phyloP scores from a whole-genome alignment of 2,329 filamentous ascomycete species.

The Aspergillus ustus region DNA sequence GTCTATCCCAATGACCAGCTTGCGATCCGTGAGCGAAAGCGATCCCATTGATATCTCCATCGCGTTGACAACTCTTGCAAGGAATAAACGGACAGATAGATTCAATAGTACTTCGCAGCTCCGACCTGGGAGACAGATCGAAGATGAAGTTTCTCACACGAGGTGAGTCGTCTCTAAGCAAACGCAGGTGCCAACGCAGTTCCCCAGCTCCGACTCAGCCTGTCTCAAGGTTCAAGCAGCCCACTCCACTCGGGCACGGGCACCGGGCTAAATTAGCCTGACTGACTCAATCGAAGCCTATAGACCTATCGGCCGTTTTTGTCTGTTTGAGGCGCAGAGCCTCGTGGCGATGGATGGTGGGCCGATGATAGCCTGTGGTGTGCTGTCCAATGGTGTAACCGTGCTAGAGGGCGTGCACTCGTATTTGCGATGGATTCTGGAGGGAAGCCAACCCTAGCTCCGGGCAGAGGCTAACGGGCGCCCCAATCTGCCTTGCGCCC shows the following conservation, averaged over 20 bases:
- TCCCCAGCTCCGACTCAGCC: background rate
- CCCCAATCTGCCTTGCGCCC: constrained; percentile 8
- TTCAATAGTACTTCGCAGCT: background rate
- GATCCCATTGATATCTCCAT: constrained; percentile 11
- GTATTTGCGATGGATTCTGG: background rate
- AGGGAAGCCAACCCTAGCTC: background rate
- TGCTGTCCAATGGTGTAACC: background rate
- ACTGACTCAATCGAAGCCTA: background rate
- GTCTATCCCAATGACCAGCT: constrained; percentile 16
- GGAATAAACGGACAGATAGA: background rate
- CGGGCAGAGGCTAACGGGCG: background rate
- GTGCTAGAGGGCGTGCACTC: background rate
- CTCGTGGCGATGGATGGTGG: background rate
- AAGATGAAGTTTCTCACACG: background rate
- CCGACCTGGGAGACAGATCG: background rate
- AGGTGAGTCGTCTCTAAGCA: background rate
- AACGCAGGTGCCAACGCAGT: background rate
- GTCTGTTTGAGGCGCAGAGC: background rate
- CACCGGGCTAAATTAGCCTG: background rate
- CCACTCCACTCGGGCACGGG: background rate
- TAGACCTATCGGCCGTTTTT: background rate
- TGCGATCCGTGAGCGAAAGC: constrained; percentile 10
- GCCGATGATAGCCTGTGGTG: background rate
- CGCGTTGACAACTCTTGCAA: background rate
- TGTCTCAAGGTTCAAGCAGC: background rate